Conservation (phyloP, 2,329 filamentous ascomycete genomes). For the Fusarium nodosum region DNA sequence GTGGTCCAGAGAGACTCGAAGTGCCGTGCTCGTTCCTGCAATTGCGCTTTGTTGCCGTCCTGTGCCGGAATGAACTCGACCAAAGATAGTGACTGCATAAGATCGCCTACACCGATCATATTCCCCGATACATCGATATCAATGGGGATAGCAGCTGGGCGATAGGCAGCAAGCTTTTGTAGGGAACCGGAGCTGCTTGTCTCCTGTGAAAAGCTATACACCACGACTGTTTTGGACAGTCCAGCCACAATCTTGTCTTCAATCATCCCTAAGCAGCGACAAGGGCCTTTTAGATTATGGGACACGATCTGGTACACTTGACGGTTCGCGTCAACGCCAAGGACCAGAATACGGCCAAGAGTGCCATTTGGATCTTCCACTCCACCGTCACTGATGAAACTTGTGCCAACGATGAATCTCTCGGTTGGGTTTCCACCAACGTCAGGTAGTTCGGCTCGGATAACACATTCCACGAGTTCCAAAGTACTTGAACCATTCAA, state of each 20-base stretch:
- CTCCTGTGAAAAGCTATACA: conserved; percentile 69
- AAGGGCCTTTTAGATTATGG: conserved; percentile 80
- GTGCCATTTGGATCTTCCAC: conserved; percentile 61
- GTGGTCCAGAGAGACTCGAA: conserved; percentile 87
- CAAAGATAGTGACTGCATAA: conserved; percentile 92
- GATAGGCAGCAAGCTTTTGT: conserved; percentile 79
- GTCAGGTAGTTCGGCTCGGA: conserved; percentile 78
- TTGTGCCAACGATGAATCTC: conserved; percentile 92
- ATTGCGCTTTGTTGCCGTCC: conserved; percentile 69
- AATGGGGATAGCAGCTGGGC: conserved; percentile 86
- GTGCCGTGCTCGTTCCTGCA: conserved; percentile 83
- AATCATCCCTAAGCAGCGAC: conserved; percentile 81
- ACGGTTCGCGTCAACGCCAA: conserved; percentile 83
- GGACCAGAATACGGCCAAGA: conserved; percentile 82
- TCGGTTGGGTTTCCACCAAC: conserved; percentile 71
- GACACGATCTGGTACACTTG: conserved; percentile 79
- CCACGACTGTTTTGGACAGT: conserved; percentile 85
- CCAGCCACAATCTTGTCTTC: conserved; percentile 85
- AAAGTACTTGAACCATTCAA: conserved; percentile 64
- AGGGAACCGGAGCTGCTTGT: conserved; percentile 70
- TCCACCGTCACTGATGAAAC: conserved; percentile 76
- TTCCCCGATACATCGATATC: conserved; percentile 81
- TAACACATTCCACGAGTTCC: conserved; percentile 88
- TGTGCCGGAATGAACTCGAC: conserved; percentile 76
- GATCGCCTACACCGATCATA: conserved; percentile 85